A percentile compares a stretch with the other conserved stretches of the same genome.
Conservation (phyloP, 768 basidiomycete genomes). For the Rhodotorula toruloides region DNA sequence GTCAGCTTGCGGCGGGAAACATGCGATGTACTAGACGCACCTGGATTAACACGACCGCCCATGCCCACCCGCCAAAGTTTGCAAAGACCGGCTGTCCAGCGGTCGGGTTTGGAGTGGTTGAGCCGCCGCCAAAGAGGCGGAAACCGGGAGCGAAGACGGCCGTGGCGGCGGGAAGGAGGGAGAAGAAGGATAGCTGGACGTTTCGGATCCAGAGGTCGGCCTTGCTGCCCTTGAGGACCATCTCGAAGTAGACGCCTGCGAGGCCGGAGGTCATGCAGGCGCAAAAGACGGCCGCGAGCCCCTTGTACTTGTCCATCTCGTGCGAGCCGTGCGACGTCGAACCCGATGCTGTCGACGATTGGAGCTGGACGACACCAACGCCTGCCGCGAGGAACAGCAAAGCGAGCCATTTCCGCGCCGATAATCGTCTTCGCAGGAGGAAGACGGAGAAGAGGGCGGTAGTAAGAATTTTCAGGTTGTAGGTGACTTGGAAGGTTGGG, state of each 20-base stretch:
- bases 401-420: conserved; percentile 69
- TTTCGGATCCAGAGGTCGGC: conserved; percentile 94
- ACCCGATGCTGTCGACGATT: conserved; percentile 51
- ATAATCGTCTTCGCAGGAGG: conserved; percentile 64
- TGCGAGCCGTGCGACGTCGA: conserved; percentile 44
- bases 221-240: conserved; percentile 85
- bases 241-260: conserved; percentile 96
- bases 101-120: background rate
- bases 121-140: conserved; percentile 4
- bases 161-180: conserved; percentile 75
- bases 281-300: conserved; percentile 79
- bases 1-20: background rate
- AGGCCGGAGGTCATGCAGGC: conserved; percentile 95
- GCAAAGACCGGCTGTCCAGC: conserved; percentile 57
- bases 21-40: background rate
- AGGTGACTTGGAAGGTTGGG: conserved; percentile 95
- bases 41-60: conserved; percentile 71
- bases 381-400: conserved; percentile 49
- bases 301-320: conserved; percentile 73
- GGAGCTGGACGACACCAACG: conserved; percentile 64
- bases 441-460: conserved; percentile 86
- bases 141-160: conserved; percentile 50
- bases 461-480: conserved; percentile 68
- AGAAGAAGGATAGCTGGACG: conserved; percentile 90
- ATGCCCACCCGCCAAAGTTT: conserved; percentile 86